These are phyloP conservation scores for Trametes gibbosa DNA, from an alignment of 768 basidiomycete genomes.

Conservation along the genomic window DNA sequence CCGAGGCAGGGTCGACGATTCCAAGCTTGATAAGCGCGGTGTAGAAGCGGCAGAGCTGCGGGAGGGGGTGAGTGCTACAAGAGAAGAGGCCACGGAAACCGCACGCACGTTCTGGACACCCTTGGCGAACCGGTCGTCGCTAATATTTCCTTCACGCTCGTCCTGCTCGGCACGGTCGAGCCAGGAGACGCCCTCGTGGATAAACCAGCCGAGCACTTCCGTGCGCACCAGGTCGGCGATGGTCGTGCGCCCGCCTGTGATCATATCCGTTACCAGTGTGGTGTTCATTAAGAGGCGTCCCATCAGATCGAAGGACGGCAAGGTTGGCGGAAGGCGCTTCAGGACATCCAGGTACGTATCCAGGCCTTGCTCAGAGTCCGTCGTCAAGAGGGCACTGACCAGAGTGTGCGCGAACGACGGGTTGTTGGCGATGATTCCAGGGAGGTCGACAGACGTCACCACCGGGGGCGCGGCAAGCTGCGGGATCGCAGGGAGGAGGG, in stretches of 20 bases:
- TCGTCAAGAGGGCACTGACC: conserved; percentile 51
- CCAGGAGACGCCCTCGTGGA: conserved; percentile 68
- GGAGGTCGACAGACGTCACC: conserved; percentile 66
- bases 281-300: conserved; percentile 66
- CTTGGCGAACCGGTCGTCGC: conserved; percentile 71
- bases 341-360: conserved; percentile 62
- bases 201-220: conserved; percentile 68
- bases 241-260: conserved; percentile 49
- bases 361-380: conserved; percentile 32
- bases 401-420: conserved; percentile 69
- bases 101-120: conserved; percentile 67
- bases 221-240: conserved; percentile 61
- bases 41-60: conserved; percentile 76
- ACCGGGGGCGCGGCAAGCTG: conserved; percentile 45
- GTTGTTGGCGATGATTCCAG: conserved; percentile 64
- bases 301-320: conserved; percentile 71
- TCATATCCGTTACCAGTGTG: conserved; percentile 41
- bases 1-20: conserved; percentile 57
- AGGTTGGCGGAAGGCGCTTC: conserved; percentile 63
- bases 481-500: conserved; percentile 49
- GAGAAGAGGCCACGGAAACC: neutral
- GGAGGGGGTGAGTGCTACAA: conserved; percentile 1
- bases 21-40: conserved; percentile 62
- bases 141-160: conserved; percentile 63
- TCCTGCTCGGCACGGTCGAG: conserved; percentile 69